Evolutionary conservation across 192 early-diverging fungal species (phyloP).

Genomic region (Coemansia aciculifera): DNA sequence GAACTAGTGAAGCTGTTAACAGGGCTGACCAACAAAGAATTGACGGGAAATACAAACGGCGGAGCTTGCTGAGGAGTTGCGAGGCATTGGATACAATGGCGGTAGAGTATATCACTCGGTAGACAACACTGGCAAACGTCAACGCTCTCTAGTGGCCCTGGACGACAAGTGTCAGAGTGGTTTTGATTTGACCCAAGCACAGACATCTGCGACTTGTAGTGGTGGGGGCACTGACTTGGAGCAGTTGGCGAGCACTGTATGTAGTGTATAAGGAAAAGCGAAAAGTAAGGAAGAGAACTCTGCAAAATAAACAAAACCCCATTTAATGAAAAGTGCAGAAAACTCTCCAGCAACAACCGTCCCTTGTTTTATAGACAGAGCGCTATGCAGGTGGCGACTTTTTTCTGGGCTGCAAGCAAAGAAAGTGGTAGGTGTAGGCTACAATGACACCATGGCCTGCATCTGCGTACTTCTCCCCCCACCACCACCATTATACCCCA

Average conservation of each 20-base stretch:
- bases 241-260: neutral
- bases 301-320: slow-evolving; percentile 4
- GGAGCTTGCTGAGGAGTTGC: neutral
- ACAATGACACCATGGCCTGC: slow-evolving; percentile 12
- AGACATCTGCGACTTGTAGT: neutral
- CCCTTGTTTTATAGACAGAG: slow-evolving; percentile 12
- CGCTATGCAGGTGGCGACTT: slow-evolving; percentile 11
- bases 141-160: neutral
- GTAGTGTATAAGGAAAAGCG: neutral
- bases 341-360: neutral
- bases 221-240: neutral
- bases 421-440: neutral
- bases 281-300: too few species aligned
- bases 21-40: neutral
- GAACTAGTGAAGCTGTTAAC: neutral
- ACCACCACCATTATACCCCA: slow-evolving; percentile 2
- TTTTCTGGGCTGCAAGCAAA: slow-evolving; percentile 5
- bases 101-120: neutral
- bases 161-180: neutral
- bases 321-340: slow-evolving; percentile 8
- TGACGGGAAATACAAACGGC: neutral
- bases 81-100: neutral
- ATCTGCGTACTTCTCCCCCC: slow-evolving; percentile 4
- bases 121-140: neutral
- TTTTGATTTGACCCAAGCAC: neutral